Conservation (phyloP, 768 basidiomycete genomes). For the Lactarius hengduanensis region DNA sequence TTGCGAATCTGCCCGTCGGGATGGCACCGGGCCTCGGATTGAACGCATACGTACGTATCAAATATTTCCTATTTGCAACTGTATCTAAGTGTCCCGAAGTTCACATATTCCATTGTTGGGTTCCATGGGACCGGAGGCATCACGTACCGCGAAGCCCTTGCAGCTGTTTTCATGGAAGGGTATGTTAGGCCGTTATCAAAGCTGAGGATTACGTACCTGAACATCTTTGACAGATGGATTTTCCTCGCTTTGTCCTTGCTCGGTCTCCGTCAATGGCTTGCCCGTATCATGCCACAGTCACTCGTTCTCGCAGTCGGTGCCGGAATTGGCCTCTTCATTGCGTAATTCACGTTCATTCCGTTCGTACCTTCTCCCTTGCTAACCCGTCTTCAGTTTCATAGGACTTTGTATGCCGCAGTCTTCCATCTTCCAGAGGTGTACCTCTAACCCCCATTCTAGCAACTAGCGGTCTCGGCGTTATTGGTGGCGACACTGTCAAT, state of each 20-base stretch:
- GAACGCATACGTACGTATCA: slow-evolving; percentile 66
- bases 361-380: neutral
- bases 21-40: slow-evolving; percentile 85
- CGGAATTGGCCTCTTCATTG: slow-evolving; percentile 86
- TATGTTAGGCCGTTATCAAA: slow-evolving; percentile 34
- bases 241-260: slow-evolving; percentile 78
- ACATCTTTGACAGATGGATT: slow-evolving; percentile 54
- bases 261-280: slow-evolving; percentile 87
- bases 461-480: slow-evolving; percentile 64
- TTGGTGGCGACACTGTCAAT: slow-evolving; percentile 70
- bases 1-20: slow-evolving; percentile 88
- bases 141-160: slow-evolving; percentile 74
- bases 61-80: neutral
- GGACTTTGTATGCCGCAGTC: slow-evolving; percentile 54
- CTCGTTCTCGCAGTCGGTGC: slow-evolving; percentile 81
- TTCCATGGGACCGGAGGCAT: slow-evolving; percentile 74
- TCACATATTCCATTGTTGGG: slow-evolving; percentile 86
- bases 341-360: slow-evolving; percentile 33
- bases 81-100: slow-evolving; percentile 43
- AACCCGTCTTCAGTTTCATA: slow-evolving; percentile 52
- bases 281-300: slow-evolving; percentile 84
- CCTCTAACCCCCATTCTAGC: slow-evolving; percentile 39
- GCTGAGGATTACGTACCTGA: neutral
- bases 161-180: slow-evolving; percentile 89
- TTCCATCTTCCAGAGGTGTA: neutral